Base-by-base conservation (phyloP, 1,284 basidiomycete genomes). In the Pseudozyma thailandica region DNA sequence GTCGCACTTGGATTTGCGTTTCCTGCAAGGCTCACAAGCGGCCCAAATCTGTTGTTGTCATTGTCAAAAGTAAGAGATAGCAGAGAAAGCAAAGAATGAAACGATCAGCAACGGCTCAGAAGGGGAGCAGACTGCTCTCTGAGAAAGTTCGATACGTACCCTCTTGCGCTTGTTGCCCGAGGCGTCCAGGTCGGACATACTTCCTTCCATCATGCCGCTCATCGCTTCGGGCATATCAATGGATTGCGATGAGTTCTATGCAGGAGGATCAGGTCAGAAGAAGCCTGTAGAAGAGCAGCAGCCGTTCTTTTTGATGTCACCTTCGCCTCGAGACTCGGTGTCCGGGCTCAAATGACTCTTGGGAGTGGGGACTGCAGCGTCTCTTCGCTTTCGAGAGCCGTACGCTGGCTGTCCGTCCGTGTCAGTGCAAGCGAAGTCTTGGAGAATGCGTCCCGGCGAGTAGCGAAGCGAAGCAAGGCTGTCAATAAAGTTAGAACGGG, bases 1-100 rank as follows among this genome's bases (percentile, higher is more conserved):
- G 42, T 75, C 65, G 30, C 75, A 77, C 28, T 72, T 72, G 21
- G 73, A 72, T 33, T 77, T 77, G 55, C 74, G 65, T 48, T 68
- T 75, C 30, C 75, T 50, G 38, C 75, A 77, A 4, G 59, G 63
- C 46, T 77, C 75, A 50, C 75, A 77, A 18, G 75, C 75, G 6
- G 75, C 75, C 72, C 73, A 77, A 46, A 77, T 77, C 71, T 72
- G 60, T 37, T 21, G 20, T n/a, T n/a, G n/a, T n/a, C n/a, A n/a
- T n/a, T 16, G 27, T 12, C 16, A 26, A 27, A 10, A 39, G 35
- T 9, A 33, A 12, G 10, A n/a, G 37, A 16, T 5, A 4, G 28
- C 16, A 21, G 26, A 8, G 15, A 15, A 15, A 23, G 21, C 38
- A 21, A 25, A 26, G 42, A 10, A 25, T 16, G 7, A 27, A 15